Conservation (phyloP, 1,139 yeast species). For the Pichia sp. region DNA sequence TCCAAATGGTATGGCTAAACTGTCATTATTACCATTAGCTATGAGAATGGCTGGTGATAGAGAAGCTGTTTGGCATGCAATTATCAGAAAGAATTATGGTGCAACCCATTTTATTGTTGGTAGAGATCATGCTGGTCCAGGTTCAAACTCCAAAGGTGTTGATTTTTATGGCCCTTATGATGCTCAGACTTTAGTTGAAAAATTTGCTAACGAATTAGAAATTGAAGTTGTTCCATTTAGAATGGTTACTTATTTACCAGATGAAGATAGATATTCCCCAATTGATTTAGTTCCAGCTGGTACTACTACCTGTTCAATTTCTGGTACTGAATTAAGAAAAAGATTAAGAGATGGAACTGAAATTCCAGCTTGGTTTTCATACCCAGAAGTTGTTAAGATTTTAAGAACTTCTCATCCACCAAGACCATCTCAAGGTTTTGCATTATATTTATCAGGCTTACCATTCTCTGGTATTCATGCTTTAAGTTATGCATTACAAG, state of each 20-base stretch:
- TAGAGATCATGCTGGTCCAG: conserved; percentile 92
- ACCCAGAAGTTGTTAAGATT: conserved; percentile 91
- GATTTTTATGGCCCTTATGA: conserved; percentile 97
- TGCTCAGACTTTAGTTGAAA: conserved; percentile 84
- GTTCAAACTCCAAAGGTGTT: conserved; percentile 81
- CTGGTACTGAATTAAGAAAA: conserved; percentile 92
- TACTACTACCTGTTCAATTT: conserved; percentile 79
- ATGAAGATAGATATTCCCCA: conserved; percentile 92
- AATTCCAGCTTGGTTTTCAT: conserved; percentile 95
- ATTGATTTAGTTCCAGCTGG: conserved; percentile 83
- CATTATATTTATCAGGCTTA: conserved; percentile 53
- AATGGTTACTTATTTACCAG: conserved; percentile 95
- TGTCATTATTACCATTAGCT: conserved; percentile 85
- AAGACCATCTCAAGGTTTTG: conserved; percentile 83
- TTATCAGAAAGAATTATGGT: conserved; percentile 93
- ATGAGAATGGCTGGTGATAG: conserved; percentile 99
- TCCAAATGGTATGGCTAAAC: conserved; percentile 89
- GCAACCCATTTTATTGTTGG: conserved; percentile 97
- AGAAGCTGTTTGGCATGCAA: conserved; percentile 98
- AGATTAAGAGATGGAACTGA: conserved; percentile 80
- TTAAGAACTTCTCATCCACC: conserved; percentile 94
- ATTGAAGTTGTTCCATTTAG: conserved; percentile 94
- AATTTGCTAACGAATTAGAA: conserved; percentile 68
- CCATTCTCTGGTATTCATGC: conserved; percentile 53
- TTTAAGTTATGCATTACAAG: conserved; percentile 80